Conservation (phyloP, 345 rosid species). For the Clarkia xantiana region DNA sequence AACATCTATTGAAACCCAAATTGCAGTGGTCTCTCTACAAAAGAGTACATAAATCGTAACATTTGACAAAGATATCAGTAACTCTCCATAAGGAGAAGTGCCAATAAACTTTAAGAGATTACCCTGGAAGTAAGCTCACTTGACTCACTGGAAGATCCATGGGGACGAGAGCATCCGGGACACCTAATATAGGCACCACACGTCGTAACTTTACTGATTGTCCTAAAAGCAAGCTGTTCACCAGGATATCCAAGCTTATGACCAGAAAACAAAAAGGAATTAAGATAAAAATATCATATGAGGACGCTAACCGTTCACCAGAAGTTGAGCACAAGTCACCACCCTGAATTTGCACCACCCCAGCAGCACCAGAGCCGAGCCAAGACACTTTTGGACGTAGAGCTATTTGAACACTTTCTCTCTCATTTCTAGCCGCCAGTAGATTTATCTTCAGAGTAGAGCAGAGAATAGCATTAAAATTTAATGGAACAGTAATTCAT, state of each 20-base stretch:
- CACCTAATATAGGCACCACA: slow-evolving; percentile 72
- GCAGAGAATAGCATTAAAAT: neutral
- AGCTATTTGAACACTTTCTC: slow-evolving; percentile 91
- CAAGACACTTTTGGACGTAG: slow-evolving; percentile 88
- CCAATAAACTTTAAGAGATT: slow-evolving; percentile 8
- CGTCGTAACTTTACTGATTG: slow-evolving; percentile 53
- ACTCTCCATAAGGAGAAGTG: slow-evolving; percentile 8
- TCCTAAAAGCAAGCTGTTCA: slow-evolving; percentile 62
- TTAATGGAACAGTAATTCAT: no score
- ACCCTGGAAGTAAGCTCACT: slow-evolving; percentile 77
- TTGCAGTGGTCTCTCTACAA: slow-evolving; percentile 71
- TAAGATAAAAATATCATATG: slow-evolving; percentile 10
- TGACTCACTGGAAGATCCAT: slow-evolving; percentile 67
- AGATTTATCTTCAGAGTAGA: slow-evolving; percentile 54
- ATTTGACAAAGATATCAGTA: slow-evolving; percentile 4
- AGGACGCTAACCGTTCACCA: slow-evolving; percentile 61
- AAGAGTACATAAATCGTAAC: slow-evolving; percentile 3
- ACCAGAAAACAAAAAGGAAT: slow-evolving; percentile 8
- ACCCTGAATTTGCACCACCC: slow-evolving; percentile 80
- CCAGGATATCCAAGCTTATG: slow-evolving; percentile 10
- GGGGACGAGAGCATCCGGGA: slow-evolving; percentile 97
- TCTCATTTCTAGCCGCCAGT: slow-evolving; percentile 92
- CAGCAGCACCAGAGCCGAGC: slow-evolving; percentile 51
- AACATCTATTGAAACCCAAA: slow-evolving; percentile 89
- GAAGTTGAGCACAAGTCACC: slow-evolving; percentile 61